Evolutionary conservation across 768 basidiomycete genomes (phyloP), one percentile per base, ranked within the genome.

Genomic region (Hygrocybe punicea): DNA sequence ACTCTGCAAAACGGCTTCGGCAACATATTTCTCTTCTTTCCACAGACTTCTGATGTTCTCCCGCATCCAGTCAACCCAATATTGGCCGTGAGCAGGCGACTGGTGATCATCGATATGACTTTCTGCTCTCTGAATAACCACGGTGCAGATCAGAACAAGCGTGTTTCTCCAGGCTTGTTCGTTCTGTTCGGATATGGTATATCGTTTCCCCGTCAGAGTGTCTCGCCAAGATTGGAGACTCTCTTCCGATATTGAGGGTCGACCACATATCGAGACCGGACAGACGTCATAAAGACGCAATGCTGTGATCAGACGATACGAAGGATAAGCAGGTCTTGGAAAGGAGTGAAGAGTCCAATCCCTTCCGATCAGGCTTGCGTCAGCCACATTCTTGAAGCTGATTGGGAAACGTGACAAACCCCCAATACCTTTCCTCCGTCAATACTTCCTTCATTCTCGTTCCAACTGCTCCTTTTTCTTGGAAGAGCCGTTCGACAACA

Each of bases 261-360:
- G 8, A 10, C 24, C 11, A 59, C 29, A 35, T 58, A 11, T 29
- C n/a, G 23, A 50, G 48, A 13, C 24, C 51, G 78, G 67, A 44
- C 79, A 62, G 21, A 84, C 60, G 62, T 85, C 77, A 66, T 86
- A 78, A 35, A 95, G 74, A 52, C 88, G 81, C 64, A 97, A 73
- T 9, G 86, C 81, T 23, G 82, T 76, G 59, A 93, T 82, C 55
- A 95, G 70, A 13, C 91, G 83, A 72, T 86, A 94, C 1, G 92
- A 96, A 1, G 92, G 91, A 61, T 87, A 81, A 11, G 85, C 83
- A 14, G 86, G 81, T 3, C 66, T 63, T 10, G 86, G 84, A 2
- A 76, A 73, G 9, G 74, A 73, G 61, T 93, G 84, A 23, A 96
- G 69, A 1, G 84, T 89, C 87, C 92, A 95, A 56, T 92, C 83